phyloP scores from a whole-genome alignment of 2,329 filamentous ascomycete species.

The Ophiocordyceps robertsii region DNA sequence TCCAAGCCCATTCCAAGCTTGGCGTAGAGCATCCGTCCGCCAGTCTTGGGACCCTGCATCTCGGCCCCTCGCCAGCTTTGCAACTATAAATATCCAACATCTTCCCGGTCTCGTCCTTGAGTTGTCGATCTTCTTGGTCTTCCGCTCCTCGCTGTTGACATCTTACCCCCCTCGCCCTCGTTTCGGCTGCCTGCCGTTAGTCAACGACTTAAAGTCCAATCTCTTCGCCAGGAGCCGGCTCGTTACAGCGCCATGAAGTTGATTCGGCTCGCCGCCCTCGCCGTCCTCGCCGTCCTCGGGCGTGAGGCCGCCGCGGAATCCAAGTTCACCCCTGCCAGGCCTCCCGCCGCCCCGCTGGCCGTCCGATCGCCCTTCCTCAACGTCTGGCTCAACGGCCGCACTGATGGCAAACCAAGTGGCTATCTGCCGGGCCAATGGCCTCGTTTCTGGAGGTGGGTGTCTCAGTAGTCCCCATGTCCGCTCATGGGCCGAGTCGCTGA shows the following conservation, averaged over 20 bases:
- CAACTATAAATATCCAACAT: too few species aligned
- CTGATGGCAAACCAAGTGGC: slow-evolving; percentile 48
- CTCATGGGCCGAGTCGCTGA: neutral
- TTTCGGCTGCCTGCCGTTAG: neutral
- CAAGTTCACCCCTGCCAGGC: slow-evolving; percentile 48
- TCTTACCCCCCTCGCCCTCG: neutral
- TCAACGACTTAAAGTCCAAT: neutral
- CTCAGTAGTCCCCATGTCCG: too few species aligned
- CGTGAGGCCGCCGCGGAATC: slow-evolving; percentile 20
- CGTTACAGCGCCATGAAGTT: slow-evolving; percentile 7
- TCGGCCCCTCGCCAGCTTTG: too few species aligned
- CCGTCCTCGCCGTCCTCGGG: slow-evolving; percentile 7
- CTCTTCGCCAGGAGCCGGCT: neutral
- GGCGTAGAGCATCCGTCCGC: too few species aligned
- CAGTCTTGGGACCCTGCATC: too few species aligned
- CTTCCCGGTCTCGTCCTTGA: too few species aligned
- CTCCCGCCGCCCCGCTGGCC: slow-evolving; percentile 57
- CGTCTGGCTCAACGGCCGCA: slow-evolving; percentile 52
- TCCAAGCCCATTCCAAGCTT: too few species aligned
- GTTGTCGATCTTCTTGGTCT: too few species aligned
- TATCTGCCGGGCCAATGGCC: slow-evolving; percentile 58
- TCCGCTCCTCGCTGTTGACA: too few species aligned
- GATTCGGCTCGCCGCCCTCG: slow-evolving; percentile 7
- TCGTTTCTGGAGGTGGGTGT: slow-evolving; percentile 50
- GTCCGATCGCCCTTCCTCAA: slow-evolving; percentile 66